phyloP scores from a whole-genome alignment of 73 alveolate species.

The Durusdinium trenchii region DNA sequence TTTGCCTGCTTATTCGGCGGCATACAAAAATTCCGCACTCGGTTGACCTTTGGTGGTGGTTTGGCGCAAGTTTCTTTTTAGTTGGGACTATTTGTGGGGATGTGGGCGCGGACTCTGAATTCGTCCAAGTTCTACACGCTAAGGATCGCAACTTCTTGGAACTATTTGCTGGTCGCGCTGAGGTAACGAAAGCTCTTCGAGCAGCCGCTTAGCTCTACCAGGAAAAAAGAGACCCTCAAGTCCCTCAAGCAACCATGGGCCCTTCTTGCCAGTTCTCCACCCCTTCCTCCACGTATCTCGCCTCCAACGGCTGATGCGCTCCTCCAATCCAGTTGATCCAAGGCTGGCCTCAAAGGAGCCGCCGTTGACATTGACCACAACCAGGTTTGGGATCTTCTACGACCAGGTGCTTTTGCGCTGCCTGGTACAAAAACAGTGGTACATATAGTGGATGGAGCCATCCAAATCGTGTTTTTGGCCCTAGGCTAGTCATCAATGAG shows the following conservation, averaged over 20 bases:
- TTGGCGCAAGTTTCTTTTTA: neutral
- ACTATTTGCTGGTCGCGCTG: neutral
- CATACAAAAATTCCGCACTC: neutral
- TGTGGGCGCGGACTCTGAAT: neutral
- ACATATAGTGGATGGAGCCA: too few species aligned
- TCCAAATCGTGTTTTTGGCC: too few species aligned
- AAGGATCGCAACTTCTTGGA: neutral
- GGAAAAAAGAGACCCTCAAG: too few species aligned
- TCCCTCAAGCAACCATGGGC: neutral
- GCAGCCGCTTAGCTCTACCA: neutral
- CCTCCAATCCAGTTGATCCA: too few species aligned
- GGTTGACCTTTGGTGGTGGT: neutral
- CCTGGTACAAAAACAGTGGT: neutral
- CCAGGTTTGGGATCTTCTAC: too few species aligned
- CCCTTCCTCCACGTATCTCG: neutral
- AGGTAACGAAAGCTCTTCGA: neutral
- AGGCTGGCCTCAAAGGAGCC: neutral
- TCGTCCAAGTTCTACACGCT: neutral
- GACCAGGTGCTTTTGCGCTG: neutral
- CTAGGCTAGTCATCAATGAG: too few species aligned
- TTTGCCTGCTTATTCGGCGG: neutral
- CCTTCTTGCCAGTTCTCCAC: neutral
- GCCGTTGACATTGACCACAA: constrained; percentile 1
- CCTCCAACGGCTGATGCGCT: neutral
- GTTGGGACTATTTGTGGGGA: neutral